Evolutionary conservation across 1,284 basidiomycete genomes (phyloP).

Genomic region (Cystobasidium slooffiae): DNA sequence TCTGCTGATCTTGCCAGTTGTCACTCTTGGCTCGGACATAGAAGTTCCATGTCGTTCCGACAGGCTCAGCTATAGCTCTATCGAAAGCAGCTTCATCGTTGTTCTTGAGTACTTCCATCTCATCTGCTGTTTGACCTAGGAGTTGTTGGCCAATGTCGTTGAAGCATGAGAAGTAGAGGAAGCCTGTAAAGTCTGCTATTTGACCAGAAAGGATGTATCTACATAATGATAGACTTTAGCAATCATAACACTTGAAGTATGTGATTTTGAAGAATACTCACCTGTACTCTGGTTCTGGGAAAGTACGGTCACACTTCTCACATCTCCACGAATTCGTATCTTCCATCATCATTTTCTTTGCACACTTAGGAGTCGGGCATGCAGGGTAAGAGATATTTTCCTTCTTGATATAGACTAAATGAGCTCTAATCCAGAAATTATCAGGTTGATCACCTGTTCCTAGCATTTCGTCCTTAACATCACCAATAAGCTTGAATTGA

Average conservation of each 20-base stretch:
- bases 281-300: slow-evolving; percentile 78
- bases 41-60: slow-evolving; percentile 78
- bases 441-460: slow-evolving; percentile 74
- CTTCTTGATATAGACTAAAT: slow-evolving; percentile 84
- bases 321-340: slow-evolving; percentile 76
- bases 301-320: slow-evolving; percentile 86
- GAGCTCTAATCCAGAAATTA: slow-evolving; percentile 78
- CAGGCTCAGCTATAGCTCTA: slow-evolving; percentile 68
- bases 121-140: slow-evolving; percentile 79
- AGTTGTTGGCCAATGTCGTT: slow-evolving; percentile 84
- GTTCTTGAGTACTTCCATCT: slow-evolving; percentile 74
- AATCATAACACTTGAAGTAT: neutral
- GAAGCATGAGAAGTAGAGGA: slow-evolving; percentile 93
- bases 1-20: slow-evolving; percentile 71
- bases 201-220: slow-evolving; percentile 91
- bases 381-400: slow-evolving; percentile 90
- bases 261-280: slow-evolving; percentile 53
- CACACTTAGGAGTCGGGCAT: slow-evolving; percentile 79
- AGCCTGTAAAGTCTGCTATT: slow-evolving; percentile 83
- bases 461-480: slow-evolving; percentile 78
- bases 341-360: slow-evolving; percentile 84
- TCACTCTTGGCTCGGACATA: slow-evolving; percentile 86
- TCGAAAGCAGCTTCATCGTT: slow-evolving; percentile 69
- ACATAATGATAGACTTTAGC: neutral
- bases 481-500: slow-evolving; percentile 75